These are phyloP conservation scores for Kodamaea jinghongensis DNA, from an alignment of 805 yeast genomes.

Conservation along the genomic window DNA sequence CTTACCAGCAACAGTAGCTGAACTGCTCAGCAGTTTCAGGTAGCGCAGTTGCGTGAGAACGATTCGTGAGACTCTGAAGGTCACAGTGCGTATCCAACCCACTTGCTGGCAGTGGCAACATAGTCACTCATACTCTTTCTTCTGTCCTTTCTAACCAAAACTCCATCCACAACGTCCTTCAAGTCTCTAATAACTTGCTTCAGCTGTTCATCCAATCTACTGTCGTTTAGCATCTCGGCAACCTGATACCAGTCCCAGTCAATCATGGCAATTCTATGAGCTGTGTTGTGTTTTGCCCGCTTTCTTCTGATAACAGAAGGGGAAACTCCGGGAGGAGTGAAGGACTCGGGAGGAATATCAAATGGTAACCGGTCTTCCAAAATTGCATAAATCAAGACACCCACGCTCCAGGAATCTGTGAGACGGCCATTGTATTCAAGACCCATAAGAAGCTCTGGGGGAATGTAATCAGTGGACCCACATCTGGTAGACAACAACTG, in stretches of 20 bases:
- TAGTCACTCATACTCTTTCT: constrained; percentile 19
- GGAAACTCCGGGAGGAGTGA: constrained; percentile 30
- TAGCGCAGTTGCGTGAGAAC: too few relatives aligned
- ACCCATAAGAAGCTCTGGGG: constrained; percentile 92
- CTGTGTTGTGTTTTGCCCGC: constrained; percentile 50
- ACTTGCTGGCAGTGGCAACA: neutral
- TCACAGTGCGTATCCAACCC: neutral
- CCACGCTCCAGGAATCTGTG: constrained; percentile 93
- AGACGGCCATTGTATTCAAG: constrained; percentile 86
- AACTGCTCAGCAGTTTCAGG: too few relatives aligned
- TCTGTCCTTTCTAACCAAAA: constrained; percentile 39
- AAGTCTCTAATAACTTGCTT: constrained; percentile 20
- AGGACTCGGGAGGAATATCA: constrained; percentile 68
- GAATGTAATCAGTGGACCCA: constrained; percentile 94
- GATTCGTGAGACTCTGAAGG: too few relatives aligned
- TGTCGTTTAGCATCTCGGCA: constrained; percentile 13
- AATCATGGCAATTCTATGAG: constrained; percentile 88
- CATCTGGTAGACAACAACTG: constrained; percentile 82
- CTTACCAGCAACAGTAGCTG: too few relatives aligned
- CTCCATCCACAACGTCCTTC: constrained; percentile 27
- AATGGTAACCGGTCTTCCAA: constrained; percentile 89
- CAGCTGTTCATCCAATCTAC: constrained; percentile 13
- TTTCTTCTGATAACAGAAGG: constrained; percentile 44
- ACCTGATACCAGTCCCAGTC: constrained; percentile 84
- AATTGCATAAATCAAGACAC: constrained; percentile 82